These are phyloP conservation scores for Metarhizium anisopliae DNA, from an alignment of 2,329 filamentous ascomycete species.

Conservation along the genomic window DNA sequence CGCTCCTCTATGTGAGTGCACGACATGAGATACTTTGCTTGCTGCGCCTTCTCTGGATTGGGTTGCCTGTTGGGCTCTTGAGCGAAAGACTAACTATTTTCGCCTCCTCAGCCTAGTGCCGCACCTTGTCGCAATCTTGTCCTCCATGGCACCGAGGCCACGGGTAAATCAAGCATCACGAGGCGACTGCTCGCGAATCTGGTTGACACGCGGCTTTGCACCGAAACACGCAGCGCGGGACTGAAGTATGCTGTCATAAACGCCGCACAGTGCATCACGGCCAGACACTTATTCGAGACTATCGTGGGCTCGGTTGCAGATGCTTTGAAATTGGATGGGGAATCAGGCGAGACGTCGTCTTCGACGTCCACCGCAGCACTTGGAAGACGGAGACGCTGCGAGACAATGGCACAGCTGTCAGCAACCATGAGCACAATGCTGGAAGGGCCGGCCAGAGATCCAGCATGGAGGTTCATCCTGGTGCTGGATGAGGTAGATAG, in stretches of 20 bases:
- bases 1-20: conserved; percentile 39
- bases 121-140: conserved; percentile 68
- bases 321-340: conserved; percentile 35
- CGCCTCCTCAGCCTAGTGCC: conserved; percentile 42
- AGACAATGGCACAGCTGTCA: conserved; percentile 68
- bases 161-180: conserved; percentile 72
- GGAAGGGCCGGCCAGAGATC: conserved; percentile 29
- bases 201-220: conserved; percentile 8
- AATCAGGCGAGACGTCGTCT: not conserved
- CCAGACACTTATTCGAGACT: conserved; percentile 67
- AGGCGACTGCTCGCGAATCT: conserved; percentile 32
- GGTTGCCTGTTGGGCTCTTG: not conserved
- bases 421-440: conserved; percentile 63
- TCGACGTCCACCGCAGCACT: not conserved
- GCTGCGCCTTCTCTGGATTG: not conserved
- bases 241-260: conserved; percentile 54
- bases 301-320: conserved; percentile 51
- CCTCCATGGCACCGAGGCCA: conserved; percentile 75
- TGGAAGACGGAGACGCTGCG: conserved; percentile 46
- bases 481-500: conserved; percentile 84
- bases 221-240: conserved; percentile 17
- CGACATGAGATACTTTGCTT: not conserved
- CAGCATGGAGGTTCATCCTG: conserved; percentile 58
- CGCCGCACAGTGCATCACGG: conserved; percentile 69
- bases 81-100: not conserved